Evolutionary conservation across 768 basidiomycete species (phyloP), one percentile per base, ranked within the genome.

Genomic region (Phylloporus sp.): DNA sequence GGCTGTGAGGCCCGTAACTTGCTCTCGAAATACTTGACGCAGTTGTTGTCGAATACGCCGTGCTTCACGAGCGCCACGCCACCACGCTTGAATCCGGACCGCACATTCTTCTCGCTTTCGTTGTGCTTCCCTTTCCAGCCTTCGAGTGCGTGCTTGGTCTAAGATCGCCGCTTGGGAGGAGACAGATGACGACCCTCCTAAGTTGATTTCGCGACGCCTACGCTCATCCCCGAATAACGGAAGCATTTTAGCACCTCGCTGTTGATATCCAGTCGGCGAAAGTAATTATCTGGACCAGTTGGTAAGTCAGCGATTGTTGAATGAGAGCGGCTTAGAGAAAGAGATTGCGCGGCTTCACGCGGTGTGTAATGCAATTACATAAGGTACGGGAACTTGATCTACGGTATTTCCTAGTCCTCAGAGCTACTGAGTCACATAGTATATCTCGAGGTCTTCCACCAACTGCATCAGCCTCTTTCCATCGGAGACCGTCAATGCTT

Each of bases 81-180:
- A 91, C 80, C 79, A 86, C 16, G 80, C 77, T 61, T 91, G 90
- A 23, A 93, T 74, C 46, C 68, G 73, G 5, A 75, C 61, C 0
- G 87, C 86, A 41, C 71, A 77, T 23, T 88, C 86, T 41, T 78
- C 74, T 51, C 76, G 74, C 41, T 73, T 75, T 54, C 82, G 80
- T 20, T 71, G 70, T 46, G 80, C 78, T 26, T 76, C 70, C 27
- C 89, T 76, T 59, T 86, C 82, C 28, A 73, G 68, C 29, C 88
- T 72, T 47, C 78, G 77, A 18, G 76, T 76, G 58, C 80, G 84
- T 18, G 84, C 88, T 47, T 79, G 74, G 58, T 79, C 76, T 43
- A 91, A 71, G 61, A 92, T 78, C 31, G 78, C 70, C 13, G 76
- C 68, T 36, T 83, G 78, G 0, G 80, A 77, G 6, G 80, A 60